Conservation (phyloP, 1,284 basidiomycete species). For the Ganoderma lucidum region DNA sequence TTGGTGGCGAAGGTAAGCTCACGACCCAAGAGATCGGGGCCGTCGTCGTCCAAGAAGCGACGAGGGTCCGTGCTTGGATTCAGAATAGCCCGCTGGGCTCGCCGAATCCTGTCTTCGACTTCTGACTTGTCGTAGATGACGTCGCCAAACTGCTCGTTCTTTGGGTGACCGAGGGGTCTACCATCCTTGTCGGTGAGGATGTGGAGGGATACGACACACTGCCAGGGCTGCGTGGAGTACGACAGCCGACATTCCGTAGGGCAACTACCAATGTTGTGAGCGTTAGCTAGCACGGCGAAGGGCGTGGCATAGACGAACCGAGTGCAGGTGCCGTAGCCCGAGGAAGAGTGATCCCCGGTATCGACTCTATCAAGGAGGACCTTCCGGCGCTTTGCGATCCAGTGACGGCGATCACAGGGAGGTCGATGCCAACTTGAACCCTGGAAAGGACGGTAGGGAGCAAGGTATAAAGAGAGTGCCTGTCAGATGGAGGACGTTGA, state of each 20-base stretch:
- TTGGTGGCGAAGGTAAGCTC: constrained; percentile 69
- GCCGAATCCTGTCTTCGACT: constrained; percentile 70
- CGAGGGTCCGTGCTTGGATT: constrained; percentile 54
- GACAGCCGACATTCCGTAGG: constrained; percentile 74
- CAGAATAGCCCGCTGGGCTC: constrained; percentile 76
- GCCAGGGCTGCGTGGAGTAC: constrained; percentile 57
- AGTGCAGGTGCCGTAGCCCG: constrained; percentile 73
- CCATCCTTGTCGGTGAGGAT: constrained; percentile 52
- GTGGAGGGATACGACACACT: constrained; percentile 65
- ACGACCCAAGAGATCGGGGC: constrained; percentile 32
- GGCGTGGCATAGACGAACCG: constrained; percentile 44
- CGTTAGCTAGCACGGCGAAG: background rate
- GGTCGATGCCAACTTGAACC: constrained; percentile 69
- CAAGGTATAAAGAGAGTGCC: constrained; percentile 41
- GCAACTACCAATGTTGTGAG: constrained; percentile 51
- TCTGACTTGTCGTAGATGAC: constrained; percentile 57
- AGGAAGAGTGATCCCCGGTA: constrained; percentile 75
- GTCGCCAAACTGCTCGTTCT: constrained; percentile 58
- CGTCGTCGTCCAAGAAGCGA: constrained; percentile 46
- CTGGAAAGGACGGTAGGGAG: constrained; percentile 42
- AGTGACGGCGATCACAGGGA: constrained; percentile 68
- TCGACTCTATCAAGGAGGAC: constrained; percentile 77
- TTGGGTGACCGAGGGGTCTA: constrained; percentile 48
- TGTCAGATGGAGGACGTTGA: constrained; percentile 62
- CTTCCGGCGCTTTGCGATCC: constrained; percentile 66